Evolutionary conservation across 176 grass and related monocot genomes (phyloP).

Genomic region (Luzula sylvatica): DNA sequence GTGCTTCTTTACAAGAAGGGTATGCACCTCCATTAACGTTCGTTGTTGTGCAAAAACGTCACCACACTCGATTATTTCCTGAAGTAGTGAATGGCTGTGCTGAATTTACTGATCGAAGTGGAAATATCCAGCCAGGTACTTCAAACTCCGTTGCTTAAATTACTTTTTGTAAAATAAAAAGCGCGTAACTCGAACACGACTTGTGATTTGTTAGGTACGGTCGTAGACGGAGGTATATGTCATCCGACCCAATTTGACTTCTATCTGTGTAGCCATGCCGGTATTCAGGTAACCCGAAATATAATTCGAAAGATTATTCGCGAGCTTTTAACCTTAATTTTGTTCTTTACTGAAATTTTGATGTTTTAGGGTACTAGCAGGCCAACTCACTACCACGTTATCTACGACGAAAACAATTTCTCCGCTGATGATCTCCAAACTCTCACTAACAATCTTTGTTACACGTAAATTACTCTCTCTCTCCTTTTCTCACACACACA

Average conservation of each 20-base stretch:
- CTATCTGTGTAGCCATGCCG: conserved; percentile 90
- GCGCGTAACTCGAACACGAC: neutral
- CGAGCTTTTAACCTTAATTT: neutral
- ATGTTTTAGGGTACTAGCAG: conserved; percentile 57
- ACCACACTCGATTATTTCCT: conserved; percentile 74
- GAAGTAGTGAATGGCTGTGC: conserved; percentile 38
- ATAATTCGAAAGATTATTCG: neutral
- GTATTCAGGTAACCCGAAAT: conserved; percentile 46
- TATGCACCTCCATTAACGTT: conserved; percentile 63
- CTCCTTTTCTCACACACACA: neutral
- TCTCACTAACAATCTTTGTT: conserved; percentile 84
- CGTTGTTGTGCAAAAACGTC: conserved; percentile 80
- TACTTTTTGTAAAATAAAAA: neutral
- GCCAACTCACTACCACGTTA: conserved; percentile 67
- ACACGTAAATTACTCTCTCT: conserved; percentile 37
- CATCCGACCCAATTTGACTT: conserved; percentile 89
- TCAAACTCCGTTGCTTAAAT: neutral
- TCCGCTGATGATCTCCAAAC: conserved; percentile 53
- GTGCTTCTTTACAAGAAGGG: conserved; percentile 48
- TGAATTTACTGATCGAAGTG: conserved; percentile 51
- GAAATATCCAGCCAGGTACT: conserved; percentile 77
- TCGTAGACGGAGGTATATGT: conserved; percentile 68
- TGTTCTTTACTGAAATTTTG: conserved; percentile 12
- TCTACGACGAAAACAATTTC: conserved; percentile 67
- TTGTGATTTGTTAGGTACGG: conserved; percentile 43